Percentiles rank a stretch among this genome's conserved stretches.
These are phyloP conservation scores for Globisporangium cederbergense DNA, from an alignment of 352 stramenopile genomes.

Conservation along the genomic window DNA sequence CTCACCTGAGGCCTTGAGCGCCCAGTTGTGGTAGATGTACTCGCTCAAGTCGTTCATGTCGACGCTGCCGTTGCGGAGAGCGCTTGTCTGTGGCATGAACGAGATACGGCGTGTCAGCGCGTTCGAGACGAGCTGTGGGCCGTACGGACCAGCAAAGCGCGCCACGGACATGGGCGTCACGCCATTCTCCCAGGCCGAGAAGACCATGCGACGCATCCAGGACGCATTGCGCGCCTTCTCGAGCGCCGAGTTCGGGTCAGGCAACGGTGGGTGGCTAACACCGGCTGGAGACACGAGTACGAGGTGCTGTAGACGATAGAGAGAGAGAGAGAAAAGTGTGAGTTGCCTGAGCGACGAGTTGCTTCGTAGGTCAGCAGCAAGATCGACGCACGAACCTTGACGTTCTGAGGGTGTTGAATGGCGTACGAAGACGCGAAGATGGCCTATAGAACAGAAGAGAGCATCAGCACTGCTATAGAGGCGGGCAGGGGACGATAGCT, in stretches of 20 bases:
- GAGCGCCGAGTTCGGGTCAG: conserved; percentile 33
- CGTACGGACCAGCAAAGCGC: conserved; percentile 72
- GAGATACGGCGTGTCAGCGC: conserved; percentile 58
- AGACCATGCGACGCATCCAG: conserved; percentile 49
- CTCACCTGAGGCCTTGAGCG: conserved; percentile 71
- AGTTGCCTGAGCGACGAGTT: background rate
- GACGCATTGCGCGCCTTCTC: conserved; percentile 34
- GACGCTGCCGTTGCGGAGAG: conserved; percentile 62
- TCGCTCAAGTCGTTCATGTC: conserved; percentile 58
- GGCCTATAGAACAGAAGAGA: conserved; percentile 32
- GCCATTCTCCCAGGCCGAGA: conserved; percentile 59
- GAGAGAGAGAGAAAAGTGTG: background rate
- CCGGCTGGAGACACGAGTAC: conserved; percentile 73
- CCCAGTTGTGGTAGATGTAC: conserved; percentile 88
- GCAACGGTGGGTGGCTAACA: conserved; percentile 50
- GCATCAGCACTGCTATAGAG: no score
- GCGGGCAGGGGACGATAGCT: no score
- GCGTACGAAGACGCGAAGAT: conserved; percentile 82
- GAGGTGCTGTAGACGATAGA: conserved; percentile 45
- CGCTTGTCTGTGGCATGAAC: conserved; percentile 72
- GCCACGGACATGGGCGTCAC: conserved; percentile 78
- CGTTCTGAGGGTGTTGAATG: conserved; percentile 49
- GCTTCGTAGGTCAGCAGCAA: background rate
- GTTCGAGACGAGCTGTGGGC: conserved; percentile 68
- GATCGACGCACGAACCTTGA: conserved; percentile 38